Evolutionary conservation across 208 protist species (phyloP).

Genomic region (Leishmania lainsoni): DNA sequence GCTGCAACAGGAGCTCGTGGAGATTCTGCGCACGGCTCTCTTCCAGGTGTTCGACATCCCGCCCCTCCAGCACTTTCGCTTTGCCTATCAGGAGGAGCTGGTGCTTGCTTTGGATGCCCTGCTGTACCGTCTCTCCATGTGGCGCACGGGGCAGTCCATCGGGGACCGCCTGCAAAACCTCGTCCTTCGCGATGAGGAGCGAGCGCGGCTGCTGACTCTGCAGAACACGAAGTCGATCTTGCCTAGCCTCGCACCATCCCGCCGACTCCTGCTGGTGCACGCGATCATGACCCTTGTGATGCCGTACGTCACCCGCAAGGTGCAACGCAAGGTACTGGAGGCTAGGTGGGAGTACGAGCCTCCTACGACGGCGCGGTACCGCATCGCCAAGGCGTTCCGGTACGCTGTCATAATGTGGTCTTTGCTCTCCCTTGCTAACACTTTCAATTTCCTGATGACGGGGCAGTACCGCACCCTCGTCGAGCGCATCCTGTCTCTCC

Average conservation of each 20-base stretch:
- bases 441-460: slow-evolving; percentile 84
- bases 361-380: slow-evolving; percentile 27
- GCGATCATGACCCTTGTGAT: slow-evolving; percentile 67
- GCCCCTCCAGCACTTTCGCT: slow-evolving; percentile 65
- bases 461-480: slow-evolving; percentile 85
- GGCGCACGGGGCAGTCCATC: slow-evolving; percentile 69
- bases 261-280: slow-evolving; percentile 70
- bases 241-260: slow-evolving; percentile 65
- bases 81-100: slow-evolving; percentile 84
- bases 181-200: slow-evolving; percentile 77
- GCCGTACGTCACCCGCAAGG: slow-evolving; percentile 78
- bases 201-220: slow-evolving; percentile 50
- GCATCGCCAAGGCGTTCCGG: slow-evolving; percentile 50
- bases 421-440: slow-evolving; percentile 76
- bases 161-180: slow-evolving; percentile 88
- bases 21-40: slow-evolving; percentile 72
- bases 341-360: slow-evolving; percentile 75
- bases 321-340: slow-evolving; percentile 73
- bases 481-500: slow-evolving; percentile 82
- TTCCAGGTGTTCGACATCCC: slow-evolving; percentile 73
- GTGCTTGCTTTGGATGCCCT: slow-evolving; percentile 60
- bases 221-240: slow-evolving; percentile 53
- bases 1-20: slow-evolving; percentile 74
- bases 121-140: slow-evolving; percentile 78
- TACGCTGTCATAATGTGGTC: slow-evolving; percentile 55